A percentile compares a stretch with the other conserved stretches of the same genome.
Conservation (phyloP, 768 basidiomycete genomes). For the Chalciporus chontae region DNA sequence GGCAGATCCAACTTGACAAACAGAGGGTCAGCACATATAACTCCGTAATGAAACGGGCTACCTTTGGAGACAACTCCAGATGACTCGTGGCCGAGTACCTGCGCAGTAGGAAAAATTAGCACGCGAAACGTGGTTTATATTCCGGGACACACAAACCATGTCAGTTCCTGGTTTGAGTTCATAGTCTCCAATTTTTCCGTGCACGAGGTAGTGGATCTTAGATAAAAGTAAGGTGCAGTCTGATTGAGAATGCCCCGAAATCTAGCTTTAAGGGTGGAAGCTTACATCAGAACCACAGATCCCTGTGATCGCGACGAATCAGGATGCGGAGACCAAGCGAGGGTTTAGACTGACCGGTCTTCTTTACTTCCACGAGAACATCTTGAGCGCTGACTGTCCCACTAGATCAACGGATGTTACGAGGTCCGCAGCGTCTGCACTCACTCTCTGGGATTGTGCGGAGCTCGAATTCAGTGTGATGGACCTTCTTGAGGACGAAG, state of each 20-base stretch:
- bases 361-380: slow-evolving; percentile 86
- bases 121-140: not conserved
- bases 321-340: slow-evolving; percentile 4
- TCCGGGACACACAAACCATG: slow-evolving; percentile 50
- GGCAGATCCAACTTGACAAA: slow-evolving; percentile 58
- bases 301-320: slow-evolving; percentile 41
- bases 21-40: not conserved
- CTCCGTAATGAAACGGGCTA: slow-evolving; percentile 18
- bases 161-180: slow-evolving; percentile 61
- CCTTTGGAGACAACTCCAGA: slow-evolving; percentile 74
- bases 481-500: slow-evolving; percentile 68
- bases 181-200: slow-evolving; percentile 79
- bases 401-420: slow-evolving; percentile 6
- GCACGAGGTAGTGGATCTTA: slow-evolving; percentile 75
- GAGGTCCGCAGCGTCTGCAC: slow-evolving; percentile 15
- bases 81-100: slow-evolving; percentile 95
- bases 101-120: slow-evolving; percentile 4
- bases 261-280: slow-evolving; percentile 9
- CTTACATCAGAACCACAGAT: slow-evolving; percentile 89
- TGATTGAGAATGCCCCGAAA: slow-evolving; percentile 4
- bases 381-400: slow-evolving; percentile 62
- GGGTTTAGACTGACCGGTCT: slow-evolving; percentile 62
- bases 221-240: slow-evolving; percentile 6
- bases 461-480: slow-evolving; percentile 68
- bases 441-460: slow-evolving; percentile 71